Percentiles rank a stretch among this genome's conserved stretches.
Evolutionary conservation across 495 filamentous ascomycete genomes (phyloP).

Genomic region (Penicillium canescens): DNA sequence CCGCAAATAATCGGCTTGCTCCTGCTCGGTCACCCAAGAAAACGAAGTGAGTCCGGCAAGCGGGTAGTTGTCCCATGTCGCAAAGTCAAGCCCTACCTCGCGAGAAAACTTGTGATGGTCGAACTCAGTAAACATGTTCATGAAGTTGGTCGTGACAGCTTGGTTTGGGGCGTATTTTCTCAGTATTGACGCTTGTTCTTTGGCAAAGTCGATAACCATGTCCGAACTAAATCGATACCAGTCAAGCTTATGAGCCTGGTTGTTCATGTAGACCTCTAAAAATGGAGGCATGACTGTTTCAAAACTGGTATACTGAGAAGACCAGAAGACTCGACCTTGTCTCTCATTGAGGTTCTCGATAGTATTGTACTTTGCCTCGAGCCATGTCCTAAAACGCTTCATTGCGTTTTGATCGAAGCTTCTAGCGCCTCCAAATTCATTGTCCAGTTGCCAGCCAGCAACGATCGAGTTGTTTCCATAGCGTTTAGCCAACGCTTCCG

Average conservation of each 20-base stretch:
- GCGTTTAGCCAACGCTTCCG: background rate
- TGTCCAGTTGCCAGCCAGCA: background rate
- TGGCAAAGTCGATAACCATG: background rate
- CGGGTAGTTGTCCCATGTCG: background rate
- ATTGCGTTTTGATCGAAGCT: background rate
- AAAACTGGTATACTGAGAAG: background rate
- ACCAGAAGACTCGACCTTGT: background rate
- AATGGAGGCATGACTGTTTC: background rate
- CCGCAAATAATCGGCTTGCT: background rate
- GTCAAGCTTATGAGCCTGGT: background rate
- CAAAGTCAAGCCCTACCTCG: background rate
- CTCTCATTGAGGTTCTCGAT: background rate
- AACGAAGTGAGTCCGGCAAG: background rate
- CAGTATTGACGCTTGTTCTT: background rate
- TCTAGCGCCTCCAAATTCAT: background rate
- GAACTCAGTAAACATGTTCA: background rate
- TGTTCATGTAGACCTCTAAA: background rate
- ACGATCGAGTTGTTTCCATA: background rate
- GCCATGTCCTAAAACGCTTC: background rate
- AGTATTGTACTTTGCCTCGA: background rate
- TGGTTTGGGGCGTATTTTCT: background rate
- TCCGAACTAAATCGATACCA: background rate
- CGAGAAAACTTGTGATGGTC: background rate
- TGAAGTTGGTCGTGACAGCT: background rate
- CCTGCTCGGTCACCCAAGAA: background rate